A percentile compares a stretch with the other conserved stretches of the same genome.
These are phyloP conservation scores for Mycoemilia scoparia DNA, from an alignment of 192 early-diverging fungal species.

Conservation along the genomic window DNA sequence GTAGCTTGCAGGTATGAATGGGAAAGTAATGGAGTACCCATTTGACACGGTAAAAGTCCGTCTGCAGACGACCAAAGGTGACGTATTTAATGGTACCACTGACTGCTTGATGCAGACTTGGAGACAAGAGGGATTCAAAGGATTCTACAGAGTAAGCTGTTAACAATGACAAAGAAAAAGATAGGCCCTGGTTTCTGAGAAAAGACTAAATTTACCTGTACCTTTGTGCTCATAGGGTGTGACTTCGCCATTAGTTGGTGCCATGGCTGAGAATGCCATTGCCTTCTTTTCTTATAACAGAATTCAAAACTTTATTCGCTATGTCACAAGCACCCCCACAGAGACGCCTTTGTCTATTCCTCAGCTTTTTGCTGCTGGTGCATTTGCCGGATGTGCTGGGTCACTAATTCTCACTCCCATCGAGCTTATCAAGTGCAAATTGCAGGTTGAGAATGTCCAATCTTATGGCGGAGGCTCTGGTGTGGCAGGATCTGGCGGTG, in stretches of 20 bases:
- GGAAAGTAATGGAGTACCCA: conserved; percentile 89
- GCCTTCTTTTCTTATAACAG: conserved; percentile 78
- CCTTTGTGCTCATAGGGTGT: too few species aligned
- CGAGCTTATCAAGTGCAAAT: conserved; percentile 89
- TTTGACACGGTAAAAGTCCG: conserved; percentile 93
- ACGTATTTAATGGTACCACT: conserved; percentile 53
- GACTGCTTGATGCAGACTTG: conserved; percentile 68
- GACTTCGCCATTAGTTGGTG: conserved; percentile 75
- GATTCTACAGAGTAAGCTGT: conserved; percentile 88
- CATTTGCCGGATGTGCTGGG: conserved; percentile 65
- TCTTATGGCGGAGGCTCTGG: conserved; percentile 4
- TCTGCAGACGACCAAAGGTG: conserved; percentile 51
- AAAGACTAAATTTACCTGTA: background rate
- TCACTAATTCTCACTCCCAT: conserved; percentile 84
- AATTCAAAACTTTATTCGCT: conserved; percentile 53
- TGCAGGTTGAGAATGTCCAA: conserved; percentile 69
- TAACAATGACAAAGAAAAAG: too few species aligned
- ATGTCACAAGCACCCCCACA: conserved; percentile 1
- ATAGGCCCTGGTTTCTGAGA: background rate
- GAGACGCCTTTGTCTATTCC: conserved; percentile 32
- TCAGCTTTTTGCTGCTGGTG: conserved; percentile 66
- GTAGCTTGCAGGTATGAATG: conserved; percentile 67
- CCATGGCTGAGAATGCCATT: conserved; percentile 86
- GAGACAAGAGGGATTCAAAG: conserved; percentile 55
- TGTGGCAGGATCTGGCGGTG: background rate